Percentiles rank a stretch among this genome's conserved stretches.
These are phyloP conservation scores for Galeopsis tetrahit DNA, from an alignment of 257 asterid genomes.

Conservation along the genomic window DNA sequence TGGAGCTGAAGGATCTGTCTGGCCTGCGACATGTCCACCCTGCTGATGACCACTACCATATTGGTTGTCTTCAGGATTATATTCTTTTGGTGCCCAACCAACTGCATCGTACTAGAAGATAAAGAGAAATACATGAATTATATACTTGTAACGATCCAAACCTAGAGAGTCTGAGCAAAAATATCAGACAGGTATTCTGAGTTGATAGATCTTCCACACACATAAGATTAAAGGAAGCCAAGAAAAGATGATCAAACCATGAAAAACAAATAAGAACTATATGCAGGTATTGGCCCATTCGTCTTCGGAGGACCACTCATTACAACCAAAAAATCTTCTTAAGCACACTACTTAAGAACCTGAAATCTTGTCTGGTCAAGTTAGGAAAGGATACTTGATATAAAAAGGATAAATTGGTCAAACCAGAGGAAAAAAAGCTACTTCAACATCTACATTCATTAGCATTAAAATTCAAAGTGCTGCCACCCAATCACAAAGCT, in stretches of 20 bases:
- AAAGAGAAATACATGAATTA: slow-evolving; percentile 28
- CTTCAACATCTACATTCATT: slow-evolving; percentile 11
- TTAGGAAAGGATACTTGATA: not conserved
- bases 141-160: slow-evolving; percentile 16
- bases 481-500: slow-evolving; percentile 15
- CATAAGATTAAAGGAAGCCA: slow-evolving; percentile 15
- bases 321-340: not conserved
- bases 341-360: slow-evolving; percentile 10
- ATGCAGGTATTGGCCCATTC: slow-evolving; percentile 6
- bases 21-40: slow-evolving; percentile 55
- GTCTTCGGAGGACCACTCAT: slow-evolving; percentile 13
- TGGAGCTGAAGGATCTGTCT: slow-evolving; percentile 64
- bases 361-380: not conserved
- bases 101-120: slow-evolving; percentile 83
- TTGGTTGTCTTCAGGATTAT: slow-evolving; percentile 84
- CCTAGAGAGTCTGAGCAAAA: slow-evolving; percentile 17
- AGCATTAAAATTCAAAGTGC: slow-evolving; percentile 6
- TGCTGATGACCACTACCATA: slow-evolving; percentile 61
- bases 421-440: not conserved
- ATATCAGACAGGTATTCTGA: slow-evolving; percentile 23
- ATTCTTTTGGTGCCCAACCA: slow-evolving; percentile 99
- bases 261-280: slow-evolving; percentile 12
- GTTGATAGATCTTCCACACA: slow-evolving; percentile 9
- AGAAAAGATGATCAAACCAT: not conserved
- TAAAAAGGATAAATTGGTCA: slow-evolving; percentile 1